A percentile compares a stretch with the other conserved stretches of the same genome.
Evolutionary conservation across 257 asterid genomes (phyloP).

Genomic region (Ligustrum vulgare): DNA sequence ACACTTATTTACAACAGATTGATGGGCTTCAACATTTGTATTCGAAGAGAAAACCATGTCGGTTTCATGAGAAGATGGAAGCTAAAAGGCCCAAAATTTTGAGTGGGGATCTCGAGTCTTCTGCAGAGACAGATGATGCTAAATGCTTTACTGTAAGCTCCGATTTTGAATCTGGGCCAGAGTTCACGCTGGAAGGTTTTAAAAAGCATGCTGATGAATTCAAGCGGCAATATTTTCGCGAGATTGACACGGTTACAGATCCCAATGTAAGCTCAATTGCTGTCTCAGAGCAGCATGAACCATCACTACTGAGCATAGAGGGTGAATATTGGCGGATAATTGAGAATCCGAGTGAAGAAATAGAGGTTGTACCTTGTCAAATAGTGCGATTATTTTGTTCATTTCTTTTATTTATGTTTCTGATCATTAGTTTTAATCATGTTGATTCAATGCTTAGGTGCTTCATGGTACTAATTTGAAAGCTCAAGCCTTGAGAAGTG

Average conservation of each 20-base stretch:
- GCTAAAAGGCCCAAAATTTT: conserved; percentile 34
- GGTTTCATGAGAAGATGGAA: conserved; percentile 33
- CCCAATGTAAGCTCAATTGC: conserved; percentile 15
- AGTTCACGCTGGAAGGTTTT: conserved; percentile 55
- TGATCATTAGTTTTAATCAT: conserved; percentile 20
- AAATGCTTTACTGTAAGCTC: conserved; percentile 24
- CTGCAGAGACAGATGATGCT: conserved; percentile 31
- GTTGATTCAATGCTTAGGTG: conserved; percentile 53
- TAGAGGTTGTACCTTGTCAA: conserved; percentile 52
- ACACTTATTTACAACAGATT: conserved; percentile 52
- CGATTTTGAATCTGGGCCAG: conserved; percentile 54
- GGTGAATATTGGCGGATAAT: conserved; percentile 89
- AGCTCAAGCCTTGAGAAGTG: conserved; percentile 43
- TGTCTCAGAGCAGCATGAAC: conserved; percentile 30
- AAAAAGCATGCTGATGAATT: conserved; percentile 71
- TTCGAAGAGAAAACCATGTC: conserved; percentile 33
- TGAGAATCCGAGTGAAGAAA: conserved; percentile 68
- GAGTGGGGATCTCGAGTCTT: conserved; percentile 22
- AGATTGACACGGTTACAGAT: conserved; percentile 27
- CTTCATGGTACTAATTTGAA: conserved; percentile 48
- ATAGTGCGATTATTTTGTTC: conserved; percentile 20
- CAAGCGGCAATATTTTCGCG: conserved; percentile 61
- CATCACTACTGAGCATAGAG: conserved; percentile 56
- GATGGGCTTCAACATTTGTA: conserved; percentile 41
- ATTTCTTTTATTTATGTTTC: neutral